These are phyloP conservation scores for Neostapfia colusana DNA, from an alignment of 176 grass and related monocot species.

Conservation along the genomic window DNA sequence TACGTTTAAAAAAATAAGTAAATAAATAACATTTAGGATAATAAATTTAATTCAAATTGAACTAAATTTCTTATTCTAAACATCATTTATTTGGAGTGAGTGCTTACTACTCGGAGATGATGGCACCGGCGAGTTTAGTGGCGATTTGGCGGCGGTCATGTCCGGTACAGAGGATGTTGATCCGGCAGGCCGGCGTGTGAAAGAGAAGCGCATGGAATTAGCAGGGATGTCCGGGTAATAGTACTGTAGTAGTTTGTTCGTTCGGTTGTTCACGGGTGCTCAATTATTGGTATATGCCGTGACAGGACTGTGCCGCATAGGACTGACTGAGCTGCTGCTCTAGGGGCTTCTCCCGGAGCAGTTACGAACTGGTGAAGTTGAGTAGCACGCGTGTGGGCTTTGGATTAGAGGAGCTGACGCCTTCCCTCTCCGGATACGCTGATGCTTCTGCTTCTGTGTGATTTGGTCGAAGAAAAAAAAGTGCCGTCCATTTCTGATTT, in stretches of 20 bases:
- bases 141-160: conserved; percentile 7
- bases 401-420: neutral
- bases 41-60: too few relatives aligned
- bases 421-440: too few relatives aligned
- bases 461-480: neutral
- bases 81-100: too few relatives aligned
- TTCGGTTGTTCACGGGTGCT: neutral
- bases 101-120: neutral
- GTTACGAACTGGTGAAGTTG: neutral
- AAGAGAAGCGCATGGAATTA: neutral
- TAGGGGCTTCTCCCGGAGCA: neutral
- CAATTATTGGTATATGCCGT: conserved; percentile 32
- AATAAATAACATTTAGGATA: too few relatives aligned
- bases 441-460: neutral
- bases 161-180: conserved; percentile 30
- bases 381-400: neutral
- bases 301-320: neutral
- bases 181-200: conserved; percentile 6
- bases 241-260: neutral
- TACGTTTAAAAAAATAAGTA: too few relatives aligned
- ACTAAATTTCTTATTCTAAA: too few relatives aligned
- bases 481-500: neutral
- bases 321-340: too few relatives aligned
- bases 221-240: neutral
- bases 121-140: neutral